Evolutionary conservation across 1,284 basidiomycete species (phyloP).

Genomic region (Pseudozyma tsukubaensis): DNA sequence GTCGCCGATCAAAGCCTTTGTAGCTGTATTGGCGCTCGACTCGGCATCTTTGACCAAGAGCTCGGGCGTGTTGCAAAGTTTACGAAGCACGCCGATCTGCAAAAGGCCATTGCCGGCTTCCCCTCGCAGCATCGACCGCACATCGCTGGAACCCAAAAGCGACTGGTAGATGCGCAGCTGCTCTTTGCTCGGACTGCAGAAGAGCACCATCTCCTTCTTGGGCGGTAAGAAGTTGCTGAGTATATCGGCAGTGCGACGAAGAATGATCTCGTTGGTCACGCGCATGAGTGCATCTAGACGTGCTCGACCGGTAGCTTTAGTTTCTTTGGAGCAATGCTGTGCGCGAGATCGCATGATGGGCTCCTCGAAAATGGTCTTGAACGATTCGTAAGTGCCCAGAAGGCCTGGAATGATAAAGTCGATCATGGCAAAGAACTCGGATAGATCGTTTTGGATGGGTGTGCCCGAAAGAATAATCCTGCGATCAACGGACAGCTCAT

Average conservation of each 20-base stretch:
- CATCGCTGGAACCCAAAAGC: slow-evolving; percentile 70
- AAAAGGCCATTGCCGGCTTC: slow-evolving; percentile 54
- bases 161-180: slow-evolving; percentile 84
- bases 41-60: slow-evolving; percentile 79
- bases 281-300: slow-evolving; percentile 72
- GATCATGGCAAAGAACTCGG: slow-evolving; percentile 95
- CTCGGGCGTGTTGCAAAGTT: slow-evolving; percentile 93
- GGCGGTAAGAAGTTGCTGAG: slow-evolving; percentile 87
- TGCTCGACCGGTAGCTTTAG: slow-evolving; percentile 80
- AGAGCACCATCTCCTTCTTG: slow-evolving; percentile 75
- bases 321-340: slow-evolving; percentile 79
- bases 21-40: slow-evolving; percentile 29
- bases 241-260: slow-evolving; percentile 80
- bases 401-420: slow-evolving; percentile 94
- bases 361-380: slow-evolving; percentile 78
- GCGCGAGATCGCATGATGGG: slow-evolving; percentile 89
- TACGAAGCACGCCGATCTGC: slow-evolving; percentile 72
- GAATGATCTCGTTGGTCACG: slow-evolving; percentile 85
- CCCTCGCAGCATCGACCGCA: slow-evolving; percentile 53
- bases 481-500: slow-evolving; percentile 78
- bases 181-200: slow-evolving; percentile 68
- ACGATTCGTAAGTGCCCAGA: slow-evolving; percentile 71
- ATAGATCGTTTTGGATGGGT: slow-evolving; percentile 92
- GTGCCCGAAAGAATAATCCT: slow-evolving; percentile 91
- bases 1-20: slow-evolving; percentile 43